These are phyloP conservation scores for Neocatenulostroma microsporum DNA, from an alignment of 2,329 filamentous ascomycete species.

Conservation along the genomic window DNA sequence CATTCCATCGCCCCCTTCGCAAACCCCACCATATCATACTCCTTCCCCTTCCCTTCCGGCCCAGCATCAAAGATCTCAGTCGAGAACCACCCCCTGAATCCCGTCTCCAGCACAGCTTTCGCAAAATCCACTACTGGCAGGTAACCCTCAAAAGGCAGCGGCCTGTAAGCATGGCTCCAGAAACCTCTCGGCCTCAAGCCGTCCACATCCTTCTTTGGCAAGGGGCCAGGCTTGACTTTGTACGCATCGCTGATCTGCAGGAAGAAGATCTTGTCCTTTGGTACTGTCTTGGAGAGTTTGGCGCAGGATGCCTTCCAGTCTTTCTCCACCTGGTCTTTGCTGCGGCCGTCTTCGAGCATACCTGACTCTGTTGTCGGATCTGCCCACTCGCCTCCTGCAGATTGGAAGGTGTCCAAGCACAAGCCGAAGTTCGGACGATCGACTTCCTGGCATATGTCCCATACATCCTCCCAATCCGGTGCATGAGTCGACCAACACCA, in stretches of 20 bases:
- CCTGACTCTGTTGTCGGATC: slow-evolving; percentile 61
- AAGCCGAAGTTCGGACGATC: slow-evolving; percentile 61
- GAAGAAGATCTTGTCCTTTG: slow-evolving; percentile 63
- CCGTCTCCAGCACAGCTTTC: slow-evolving; percentile 58
- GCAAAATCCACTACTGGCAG: slow-evolving; percentile 59
- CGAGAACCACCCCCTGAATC: slow-evolving; percentile 59
- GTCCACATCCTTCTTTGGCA: slow-evolving; percentile 45
- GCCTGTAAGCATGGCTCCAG: slow-evolving; percentile 66
- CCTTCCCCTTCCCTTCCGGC: slow-evolving; percentile 45
- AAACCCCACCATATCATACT: slow-evolving; percentile 40
- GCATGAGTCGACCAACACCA: slow-evolving; percentile 74
- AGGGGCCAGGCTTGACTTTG: slow-evolving; percentile 46
- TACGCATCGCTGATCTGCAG: slow-evolving; percentile 72
- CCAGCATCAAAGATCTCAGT: slow-evolving; percentile 63
- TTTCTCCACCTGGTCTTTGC: slow-evolving; percentile 40
- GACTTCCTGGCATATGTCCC: slow-evolving; percentile 58
- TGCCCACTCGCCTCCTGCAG: slow-evolving; percentile 62
- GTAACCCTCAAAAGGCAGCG: slow-evolving; percentile 64
- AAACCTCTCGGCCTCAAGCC: slow-evolving; percentile 54
- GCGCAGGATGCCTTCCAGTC: slow-evolving; percentile 26
- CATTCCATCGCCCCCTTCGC: slow-evolving; percentile 25
- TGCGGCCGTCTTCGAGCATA: slow-evolving; percentile 42
- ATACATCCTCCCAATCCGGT: slow-evolving; percentile 60
- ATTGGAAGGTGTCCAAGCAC: slow-evolving; percentile 73
- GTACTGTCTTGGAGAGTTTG: slow-evolving; percentile 48